These are phyloP conservation scores for Calonectria leucothoes DNA, from an alignment of 2,329 filamentous ascomycete genomes.

Conservation along the genomic window DNA sequence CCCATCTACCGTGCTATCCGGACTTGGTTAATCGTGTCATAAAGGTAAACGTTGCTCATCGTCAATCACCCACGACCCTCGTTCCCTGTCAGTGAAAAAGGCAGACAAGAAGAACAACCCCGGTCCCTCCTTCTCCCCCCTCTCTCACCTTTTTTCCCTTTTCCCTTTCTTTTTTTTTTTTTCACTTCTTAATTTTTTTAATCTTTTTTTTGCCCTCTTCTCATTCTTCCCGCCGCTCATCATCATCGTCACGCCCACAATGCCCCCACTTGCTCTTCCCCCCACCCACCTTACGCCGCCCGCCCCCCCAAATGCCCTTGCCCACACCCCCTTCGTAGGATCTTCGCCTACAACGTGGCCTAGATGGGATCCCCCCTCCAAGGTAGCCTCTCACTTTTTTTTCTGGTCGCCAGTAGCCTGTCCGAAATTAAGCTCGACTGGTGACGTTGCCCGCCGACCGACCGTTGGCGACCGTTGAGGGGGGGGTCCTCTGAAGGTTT, in stretches of 20 bases:
- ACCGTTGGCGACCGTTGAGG: background rate
- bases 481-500: background rate
- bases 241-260: background rate
- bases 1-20: background rate
- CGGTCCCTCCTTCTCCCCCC: no score
- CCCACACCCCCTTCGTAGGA: slow-evolving; percentile 11
- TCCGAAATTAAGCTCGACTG: slow-evolving; percentile 11
- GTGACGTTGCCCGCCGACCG: slow-evolving; percentile 4
- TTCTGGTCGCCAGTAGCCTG: background rate
- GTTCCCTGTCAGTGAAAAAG: background rate
- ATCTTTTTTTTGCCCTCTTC: background rate
- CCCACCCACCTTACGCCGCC: background rate
- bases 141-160: no score
- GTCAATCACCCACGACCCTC: background rate
- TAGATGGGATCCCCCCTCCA: slow-evolving; percentile 32
- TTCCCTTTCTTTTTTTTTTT: no score
- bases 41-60: background rate
- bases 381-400: background rate
- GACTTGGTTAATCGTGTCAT: background rate
- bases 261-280: background rate
- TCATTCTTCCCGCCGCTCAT: background rate
- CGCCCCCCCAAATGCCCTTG: background rate
- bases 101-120: background rate
- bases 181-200: no score
- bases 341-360: slow-evolving; percentile 32